These are phyloP conservation scores for Sporothrix euskadiensis DNA, from an alignment of 2,329 filamentous ascomycete species.

Conservation along the genomic window DNA sequence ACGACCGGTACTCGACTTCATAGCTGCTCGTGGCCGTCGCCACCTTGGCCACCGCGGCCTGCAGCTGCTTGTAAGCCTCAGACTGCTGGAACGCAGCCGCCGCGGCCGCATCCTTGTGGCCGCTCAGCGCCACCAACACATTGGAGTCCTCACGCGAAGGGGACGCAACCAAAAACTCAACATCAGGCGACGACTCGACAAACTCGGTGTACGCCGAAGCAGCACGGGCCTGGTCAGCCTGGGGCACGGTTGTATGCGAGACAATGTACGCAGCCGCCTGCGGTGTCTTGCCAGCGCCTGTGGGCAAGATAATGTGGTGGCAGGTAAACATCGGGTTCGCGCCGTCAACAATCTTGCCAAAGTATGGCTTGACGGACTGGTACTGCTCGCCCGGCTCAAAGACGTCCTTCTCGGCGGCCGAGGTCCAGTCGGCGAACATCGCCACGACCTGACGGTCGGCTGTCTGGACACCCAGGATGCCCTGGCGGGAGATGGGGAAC, in stretches of 20 bases:
- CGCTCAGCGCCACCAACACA: not conserved
- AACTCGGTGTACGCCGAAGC: not conserved
- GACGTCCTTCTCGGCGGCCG: slow-evolving; percentile 1
- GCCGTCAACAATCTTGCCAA: not conserved
- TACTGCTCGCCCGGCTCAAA: slow-evolving; percentile 19
- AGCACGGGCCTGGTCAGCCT: not conserved
- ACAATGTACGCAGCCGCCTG: not conserved
- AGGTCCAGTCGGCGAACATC: slow-evolving; percentile 18
- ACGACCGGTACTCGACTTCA: slow-evolving; percentile 3
- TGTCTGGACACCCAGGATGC: slow-evolving; percentile 3
- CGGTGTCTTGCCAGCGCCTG: not conserved
- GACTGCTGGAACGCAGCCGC: slow-evolving; percentile 5
- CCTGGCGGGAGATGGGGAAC: slow-evolving; percentile 10
- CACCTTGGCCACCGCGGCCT: not conserved
- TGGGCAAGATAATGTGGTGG: slow-evolving; percentile 13
- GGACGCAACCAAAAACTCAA: not conserved
- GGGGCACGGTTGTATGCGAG: not conserved
- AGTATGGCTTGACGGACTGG: slow-evolving; percentile 14
- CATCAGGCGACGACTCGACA: not conserved
- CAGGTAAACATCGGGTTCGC: not conserved
- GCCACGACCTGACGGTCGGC: not conserved
- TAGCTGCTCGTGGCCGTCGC: slow-evolving; percentile 13
- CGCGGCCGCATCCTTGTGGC: slow-evolving; percentile 9
- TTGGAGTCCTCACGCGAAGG: not conserved
- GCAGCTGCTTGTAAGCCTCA: not conserved